A percentile compares a stretch with the other conserved stretches of the same genome.
These are phyloP conservation scores for Parastagonospora nodorum DNA, from an alignment of 2,329 filamentous ascomycete species.

Conservation along the genomic window DNA sequence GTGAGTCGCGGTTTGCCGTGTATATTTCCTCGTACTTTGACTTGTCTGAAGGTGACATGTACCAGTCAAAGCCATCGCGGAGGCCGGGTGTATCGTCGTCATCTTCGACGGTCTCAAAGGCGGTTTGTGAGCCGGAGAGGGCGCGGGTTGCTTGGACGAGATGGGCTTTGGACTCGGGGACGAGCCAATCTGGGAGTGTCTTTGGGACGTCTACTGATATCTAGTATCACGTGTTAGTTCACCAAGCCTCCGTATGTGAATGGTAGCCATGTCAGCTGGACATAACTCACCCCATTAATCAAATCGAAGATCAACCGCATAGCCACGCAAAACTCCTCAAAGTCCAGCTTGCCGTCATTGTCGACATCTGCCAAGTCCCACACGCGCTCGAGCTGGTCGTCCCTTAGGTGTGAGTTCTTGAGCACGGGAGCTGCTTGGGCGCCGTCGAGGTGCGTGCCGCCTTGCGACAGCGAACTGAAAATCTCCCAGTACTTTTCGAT, in stretches of 20 bases:
- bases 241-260: no score
- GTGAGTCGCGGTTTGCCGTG: slow-evolving; percentile 83
- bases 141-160: slow-evolving; percentile 49
- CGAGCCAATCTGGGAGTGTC: slow-evolving; percentile 89
- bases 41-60: slow-evolving; percentile 93
- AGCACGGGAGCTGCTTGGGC: slow-evolving; percentile 72
- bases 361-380: slow-evolving; percentile 98
- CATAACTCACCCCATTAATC: slow-evolving; percentile 76
- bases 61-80: slow-evolving; percentile 99
- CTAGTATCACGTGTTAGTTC: slow-evolving; percentile 50
- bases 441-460: slow-evolving; percentile 69
- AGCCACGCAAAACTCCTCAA: slow-evolving; percentile 98
- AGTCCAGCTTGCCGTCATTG: slow-evolving; percentile 95
- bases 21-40: slow-evolving; percentile 97
- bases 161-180: slow-evolving; percentile 75
- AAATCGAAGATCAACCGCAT: slow-evolving; percentile 98
- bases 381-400: slow-evolving; percentile 90
- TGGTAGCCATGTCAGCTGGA: not conserved
- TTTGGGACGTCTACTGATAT: slow-evolving; percentile 83
- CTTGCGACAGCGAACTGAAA: slow-evolving; percentile 70
- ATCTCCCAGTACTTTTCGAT: slow-evolving; percentile 82
- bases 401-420: slow-evolving; percentile 73
- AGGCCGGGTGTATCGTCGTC: slow-evolving; percentile 82
- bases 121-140: slow-evolving; percentile 75
- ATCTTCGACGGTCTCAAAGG: slow-evolving; percentile 80